Evolutionary conservation across 805 yeast species (phyloP).

Genomic region (Saccharomycopsis synnaedendra): DNA sequence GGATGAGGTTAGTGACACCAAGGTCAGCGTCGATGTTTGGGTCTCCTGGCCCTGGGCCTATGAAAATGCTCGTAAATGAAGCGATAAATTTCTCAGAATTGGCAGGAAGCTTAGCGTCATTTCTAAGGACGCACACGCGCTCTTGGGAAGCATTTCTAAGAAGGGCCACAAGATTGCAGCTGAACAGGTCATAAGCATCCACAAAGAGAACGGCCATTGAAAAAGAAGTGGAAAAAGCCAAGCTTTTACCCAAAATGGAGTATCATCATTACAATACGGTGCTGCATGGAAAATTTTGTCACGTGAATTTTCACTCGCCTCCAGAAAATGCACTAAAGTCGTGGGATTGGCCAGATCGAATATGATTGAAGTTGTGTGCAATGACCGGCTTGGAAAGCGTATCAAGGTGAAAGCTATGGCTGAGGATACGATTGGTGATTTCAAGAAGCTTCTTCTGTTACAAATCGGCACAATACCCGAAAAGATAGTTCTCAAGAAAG

Average conservation of each 20-base stretch:
- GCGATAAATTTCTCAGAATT: conserved; percentile 26
- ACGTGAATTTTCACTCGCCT: too few relatives aligned
- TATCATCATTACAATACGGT: too few relatives aligned
- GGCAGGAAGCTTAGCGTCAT: conserved; percentile 25
- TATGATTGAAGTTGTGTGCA: conserved; percentile 67
- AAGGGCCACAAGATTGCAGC: conserved; percentile 64
- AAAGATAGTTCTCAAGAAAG: conserved; percentile 64
- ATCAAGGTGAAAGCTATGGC: conserved; percentile 80
- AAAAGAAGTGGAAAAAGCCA: too few relatives aligned
- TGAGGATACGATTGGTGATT: conserved; percentile 80
- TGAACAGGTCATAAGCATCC: conserved; percentile 94
- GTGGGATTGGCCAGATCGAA: not conserved
- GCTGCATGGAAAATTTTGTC: too few relatives aligned
- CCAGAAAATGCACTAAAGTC: too few relatives aligned
- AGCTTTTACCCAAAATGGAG: too few relatives aligned
- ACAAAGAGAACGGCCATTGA: conserved; percentile 50
- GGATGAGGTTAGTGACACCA: conserved; percentile 46
- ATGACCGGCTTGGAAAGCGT: conserved; percentile 79
- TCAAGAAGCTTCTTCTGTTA: conserved; percentile 70
- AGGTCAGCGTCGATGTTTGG: conserved; percentile 53
- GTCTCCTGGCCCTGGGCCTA: conserved; percentile 98
- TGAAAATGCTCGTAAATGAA: conserved; percentile 59
- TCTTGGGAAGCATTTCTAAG: conserved; percentile 33
- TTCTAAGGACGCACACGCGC: conserved; percentile 27
- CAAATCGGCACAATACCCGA: conserved; percentile 72